Percentiles rank a stretch among this genome's conserved stretches.
These are phyloP conservation scores for Leccinum pellstonianum DNA, from an alignment of 768 basidiomycete species.

Conservation along the genomic window DNA sequence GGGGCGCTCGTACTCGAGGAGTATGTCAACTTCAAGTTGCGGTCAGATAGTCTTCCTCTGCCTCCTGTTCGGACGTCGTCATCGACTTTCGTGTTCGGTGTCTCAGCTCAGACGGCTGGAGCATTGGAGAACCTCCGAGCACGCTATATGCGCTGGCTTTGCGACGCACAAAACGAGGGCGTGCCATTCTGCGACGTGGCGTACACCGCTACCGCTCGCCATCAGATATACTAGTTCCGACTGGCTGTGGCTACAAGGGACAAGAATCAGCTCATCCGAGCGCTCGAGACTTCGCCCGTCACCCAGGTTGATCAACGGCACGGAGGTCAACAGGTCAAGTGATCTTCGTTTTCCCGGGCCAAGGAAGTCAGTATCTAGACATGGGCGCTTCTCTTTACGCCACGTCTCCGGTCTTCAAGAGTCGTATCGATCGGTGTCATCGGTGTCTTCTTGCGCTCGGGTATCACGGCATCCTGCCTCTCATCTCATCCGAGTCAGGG, in stretches of 20 bases:
- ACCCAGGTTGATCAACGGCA: conserved; percentile 28
- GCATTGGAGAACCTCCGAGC: conserved; percentile 49
- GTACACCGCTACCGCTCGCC: conserved; percentile 67
- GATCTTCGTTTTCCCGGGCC: conserved; percentile 75
- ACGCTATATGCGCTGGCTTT: conserved; percentile 50
- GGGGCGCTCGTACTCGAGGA: conserved; percentile 63
- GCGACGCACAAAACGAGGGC: conserved; percentile 24
- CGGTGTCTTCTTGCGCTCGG: conserved; percentile 45
- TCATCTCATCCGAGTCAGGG: conserved; percentile 35
- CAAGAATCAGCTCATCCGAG: conserved; percentile 46
- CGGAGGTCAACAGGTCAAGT: conserved; percentile 25
- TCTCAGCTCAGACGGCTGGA: conserved; percentile 56
- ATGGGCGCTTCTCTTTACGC: conserved; percentile 63
- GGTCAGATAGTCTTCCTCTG: neutral
- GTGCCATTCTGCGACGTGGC: conserved; percentile 49
- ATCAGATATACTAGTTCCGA: conserved; percentile 54
- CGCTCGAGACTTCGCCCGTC: conserved; percentile 38
- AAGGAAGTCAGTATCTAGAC: conserved; percentile 63
- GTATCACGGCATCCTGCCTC: conserved; percentile 48
- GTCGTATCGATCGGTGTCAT: conserved; percentile 59
- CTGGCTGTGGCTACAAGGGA: conserved; percentile 46
- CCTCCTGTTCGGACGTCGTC: conserved; percentile 10
- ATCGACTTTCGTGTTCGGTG: conserved; percentile 45
- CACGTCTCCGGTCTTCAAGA: conserved; percentile 46
- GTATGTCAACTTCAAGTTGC: conserved; percentile 23